Percentiles rank a stretch among this genome's conserved stretches.
These are phyloP conservation scores for Poa pratensis DNA, from an alignment of 176 grass and related monocot genomes.

Conservation along the genomic window DNA sequence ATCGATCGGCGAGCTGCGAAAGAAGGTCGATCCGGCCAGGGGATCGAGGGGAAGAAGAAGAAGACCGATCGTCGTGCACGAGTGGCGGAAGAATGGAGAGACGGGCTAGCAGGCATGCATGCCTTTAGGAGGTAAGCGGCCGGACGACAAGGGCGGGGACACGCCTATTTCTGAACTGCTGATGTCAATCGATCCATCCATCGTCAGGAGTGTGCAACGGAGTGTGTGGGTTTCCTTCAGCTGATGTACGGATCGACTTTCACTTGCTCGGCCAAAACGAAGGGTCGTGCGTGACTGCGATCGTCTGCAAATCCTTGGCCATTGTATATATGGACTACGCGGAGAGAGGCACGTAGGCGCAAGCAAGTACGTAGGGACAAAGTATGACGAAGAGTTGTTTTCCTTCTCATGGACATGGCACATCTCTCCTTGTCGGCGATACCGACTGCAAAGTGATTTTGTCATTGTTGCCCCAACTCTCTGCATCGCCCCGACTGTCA, in stretches of 20 bases:
- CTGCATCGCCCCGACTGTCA: too few species aligned
- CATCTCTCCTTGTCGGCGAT: too few species aligned
- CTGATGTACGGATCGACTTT: constrained; percentile 1
- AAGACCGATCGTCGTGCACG: neutral
- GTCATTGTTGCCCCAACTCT: too few species aligned
- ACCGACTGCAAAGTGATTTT: too few species aligned
- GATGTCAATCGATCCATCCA: neutral
- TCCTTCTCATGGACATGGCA: too few species aligned
- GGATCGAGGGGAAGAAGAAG: neutral
- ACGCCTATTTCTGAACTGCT: constrained; percentile 23
- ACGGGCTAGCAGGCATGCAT: neutral
- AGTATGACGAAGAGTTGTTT: too few species aligned
- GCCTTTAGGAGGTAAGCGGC: constrained; percentile 29
- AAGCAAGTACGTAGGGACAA: too few species aligned
- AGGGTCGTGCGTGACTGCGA: neutral
- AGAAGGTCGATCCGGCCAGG: neutral
- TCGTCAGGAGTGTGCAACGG: neutral
- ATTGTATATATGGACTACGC: neutral
- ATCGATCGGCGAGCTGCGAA: neutral
- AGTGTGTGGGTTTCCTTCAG: neutral
- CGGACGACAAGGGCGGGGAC: constrained; percentile 31
- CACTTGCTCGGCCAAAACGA: neutral
- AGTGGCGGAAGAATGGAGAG: neutral
- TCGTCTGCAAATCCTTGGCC: neutral
- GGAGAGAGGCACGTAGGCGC: neutral